phyloP scores from a whole-genome alignment of 768 basidiomycete species.

The Lentinula aciculospora region DNA sequence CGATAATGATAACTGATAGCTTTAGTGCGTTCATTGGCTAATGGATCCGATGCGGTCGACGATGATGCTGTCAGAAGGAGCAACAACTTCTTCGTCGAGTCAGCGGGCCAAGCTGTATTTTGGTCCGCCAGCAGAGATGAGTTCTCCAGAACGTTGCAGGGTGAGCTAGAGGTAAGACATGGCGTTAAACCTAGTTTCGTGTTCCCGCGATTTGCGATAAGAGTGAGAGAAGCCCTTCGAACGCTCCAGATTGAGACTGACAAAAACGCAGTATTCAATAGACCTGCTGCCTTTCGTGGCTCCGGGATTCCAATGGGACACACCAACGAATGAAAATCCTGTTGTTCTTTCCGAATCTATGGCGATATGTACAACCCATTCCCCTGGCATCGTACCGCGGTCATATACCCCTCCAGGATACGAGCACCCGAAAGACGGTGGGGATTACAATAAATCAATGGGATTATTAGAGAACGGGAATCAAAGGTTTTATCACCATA shows the following conservation, averaged over 20 bases:
- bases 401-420: conserved; percentile 54
- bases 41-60: conserved; percentile 42
- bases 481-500: conserved; percentile 21
- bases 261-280: conserved; percentile 26
- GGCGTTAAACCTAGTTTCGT: conserved; percentile 35
- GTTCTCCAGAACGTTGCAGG: conserved; percentile 32
- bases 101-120: conserved; percentile 39
- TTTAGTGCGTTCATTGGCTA: conserved; percentile 35
- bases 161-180: conserved; percentile 46
- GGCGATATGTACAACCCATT: conserved; percentile 18
- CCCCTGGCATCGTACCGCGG: conserved; percentile 30
- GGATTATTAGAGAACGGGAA: conserved; percentile 53
- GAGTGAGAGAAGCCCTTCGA: too few relatives aligned
- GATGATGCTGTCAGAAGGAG: conserved; percentile 25
- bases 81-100: conserved; percentile 40
- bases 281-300: conserved; percentile 27
- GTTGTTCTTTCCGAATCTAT: conserved; percentile 4
- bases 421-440: conserved; percentile 29
- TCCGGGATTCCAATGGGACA: conserved; percentile 22
- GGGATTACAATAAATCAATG: conserved; percentile 43
- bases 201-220: conserved; percentile 22
- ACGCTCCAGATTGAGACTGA: too few relatives aligned
- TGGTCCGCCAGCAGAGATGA: conserved; percentile 36
- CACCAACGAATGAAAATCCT: neutral
- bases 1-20: neutral